Evolutionary conservation across 306 rosid genomes (phyloP), one percentile per base, ranked within the genome.

Genomic region (Vigna reflexopilosa): DNA sequence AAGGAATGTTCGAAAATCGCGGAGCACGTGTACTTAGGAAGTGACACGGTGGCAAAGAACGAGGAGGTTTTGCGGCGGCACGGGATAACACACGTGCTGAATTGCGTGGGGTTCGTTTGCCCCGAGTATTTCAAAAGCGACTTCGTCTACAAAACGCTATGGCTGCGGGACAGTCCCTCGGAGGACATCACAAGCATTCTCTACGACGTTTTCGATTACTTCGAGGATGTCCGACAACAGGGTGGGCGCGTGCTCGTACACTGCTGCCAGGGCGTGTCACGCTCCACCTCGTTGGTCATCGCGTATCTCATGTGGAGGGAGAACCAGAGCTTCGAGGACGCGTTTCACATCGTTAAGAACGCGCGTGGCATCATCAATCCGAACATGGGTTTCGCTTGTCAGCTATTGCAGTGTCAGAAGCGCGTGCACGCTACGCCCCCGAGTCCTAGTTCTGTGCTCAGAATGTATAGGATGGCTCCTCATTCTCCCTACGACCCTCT

Each of bases 291-390:
- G 17, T 70, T 95, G 78, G 98, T 95, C 1, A 95, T 95, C 55
- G 98, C 98, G 0, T 95, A 95, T 70, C 91, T 95, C 73, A 95
- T 95, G 98, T 95, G 98, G 98, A 92, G 94, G 86, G 82, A 95
- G 22, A 89, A 91, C 19, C 97, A 86, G 78, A 92, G 91, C 86
- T 95, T 91, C 45, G 97, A 95, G 36, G 97, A 91, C 47, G 98
- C 98, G 3, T 92, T 95, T 77, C 97, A 95, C 79, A 87, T 79
- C 67, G 98, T 95, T 59, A 95, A 92, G 84, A 93, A 93, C 11
- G 98, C 98, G 2, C 83, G 98, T 81, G 98, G 97, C 19, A 93
- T 95, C 65, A 93, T 96, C 0, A 92, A 95, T 52, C 98, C 98
- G 0, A 95, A 95, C 66, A 81, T 95, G 93, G 98, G 98, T 11